These are phyloP conservation scores for Alternaria metachromatica DNA, from an alignment of 2,329 filamentous ascomycete species.

Conservation along the genomic window DNA sequence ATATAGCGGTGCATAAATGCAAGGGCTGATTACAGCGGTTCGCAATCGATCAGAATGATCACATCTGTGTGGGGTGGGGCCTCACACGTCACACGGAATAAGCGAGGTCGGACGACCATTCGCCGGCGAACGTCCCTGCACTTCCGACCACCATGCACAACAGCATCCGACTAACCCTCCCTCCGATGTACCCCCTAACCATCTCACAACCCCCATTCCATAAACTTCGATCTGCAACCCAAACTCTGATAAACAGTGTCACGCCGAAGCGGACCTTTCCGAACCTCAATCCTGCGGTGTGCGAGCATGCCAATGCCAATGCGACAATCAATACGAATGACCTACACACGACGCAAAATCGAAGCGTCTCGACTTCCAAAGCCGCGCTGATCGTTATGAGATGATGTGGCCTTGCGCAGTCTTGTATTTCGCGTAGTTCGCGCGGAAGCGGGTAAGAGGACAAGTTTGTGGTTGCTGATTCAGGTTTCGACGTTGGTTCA, in stretches of 20 bases:
- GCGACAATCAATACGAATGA: not conserved
- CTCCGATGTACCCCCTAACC: not conserved
- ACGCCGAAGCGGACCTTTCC: not conserved
- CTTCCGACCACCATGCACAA: not conserved
- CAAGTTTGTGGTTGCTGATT: not conserved
- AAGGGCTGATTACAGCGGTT: not conserved
- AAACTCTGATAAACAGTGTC: not conserved
- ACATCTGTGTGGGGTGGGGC: not conserved
- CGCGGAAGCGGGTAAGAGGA: constrained; percentile 1
- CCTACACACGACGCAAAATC: not conserved
- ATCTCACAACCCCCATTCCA: not conserved
- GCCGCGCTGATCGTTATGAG: not conserved
- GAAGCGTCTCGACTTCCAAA: not conserved
- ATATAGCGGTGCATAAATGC: too few species aligned
- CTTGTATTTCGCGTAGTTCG: not conserved
- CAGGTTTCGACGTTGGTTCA: not conserved
- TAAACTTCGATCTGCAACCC: not conserved
- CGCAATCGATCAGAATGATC: not conserved
- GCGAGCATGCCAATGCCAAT: not conserved
- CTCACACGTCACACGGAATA: not conserved
- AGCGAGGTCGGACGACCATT: not conserved
- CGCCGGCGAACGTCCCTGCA: not conserved
- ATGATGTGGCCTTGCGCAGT: not conserved
- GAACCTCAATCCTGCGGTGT: not conserved
- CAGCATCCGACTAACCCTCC: not conserved